phyloP scores from a whole-genome alignment of 2,329 filamentous ascomycete species.

The Cephalotrichum gorgonifer region DNA sequence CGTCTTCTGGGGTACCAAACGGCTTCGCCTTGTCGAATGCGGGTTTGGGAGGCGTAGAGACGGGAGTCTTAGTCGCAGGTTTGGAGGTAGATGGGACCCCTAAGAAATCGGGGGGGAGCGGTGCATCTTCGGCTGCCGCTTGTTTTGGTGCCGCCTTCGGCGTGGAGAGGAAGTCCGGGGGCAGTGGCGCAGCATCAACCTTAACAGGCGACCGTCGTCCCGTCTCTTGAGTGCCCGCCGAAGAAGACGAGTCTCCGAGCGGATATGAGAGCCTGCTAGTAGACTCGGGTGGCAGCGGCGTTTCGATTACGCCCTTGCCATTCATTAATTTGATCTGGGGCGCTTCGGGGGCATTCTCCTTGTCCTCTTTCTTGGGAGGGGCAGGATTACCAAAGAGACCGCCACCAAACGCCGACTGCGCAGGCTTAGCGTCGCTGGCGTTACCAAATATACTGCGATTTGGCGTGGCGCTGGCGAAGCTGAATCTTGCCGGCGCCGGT shows the following conservation, averaged over 20 bases:
- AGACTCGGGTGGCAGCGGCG: constrained; percentile 42
- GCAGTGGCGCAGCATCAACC: constrained; percentile 16
- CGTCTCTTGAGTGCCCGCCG: constrained; percentile 17
- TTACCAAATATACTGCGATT: constrained; percentile 23
- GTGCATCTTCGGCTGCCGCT: constrained; percentile 14
- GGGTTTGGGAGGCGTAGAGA: constrained; percentile 22
- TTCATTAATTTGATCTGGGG: constrained; percentile 26
- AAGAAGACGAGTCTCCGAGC: constrained; percentile 40
- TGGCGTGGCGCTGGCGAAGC: constrained; percentile 21
- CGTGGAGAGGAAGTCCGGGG: constrained; percentile 21
- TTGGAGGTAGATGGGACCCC: constrained; percentile 10
- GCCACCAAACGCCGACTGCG: constrained; percentile 12
- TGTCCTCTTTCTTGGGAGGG: constrained; percentile 10
- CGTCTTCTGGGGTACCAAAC: constrained; percentile 20
- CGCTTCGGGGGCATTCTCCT: constrained; percentile 13
- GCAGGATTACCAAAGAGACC: constrained; percentile 17
- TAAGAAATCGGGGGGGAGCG: constrained; percentile 21
- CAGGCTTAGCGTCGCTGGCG: constrained; percentile 17
- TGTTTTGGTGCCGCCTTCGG: constrained; percentile 13
- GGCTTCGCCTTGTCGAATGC: constrained; percentile 9
- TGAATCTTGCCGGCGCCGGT: constrained; percentile 37
- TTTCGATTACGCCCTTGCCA: constrained; percentile 16
- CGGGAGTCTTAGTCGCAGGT: constrained; percentile 12
- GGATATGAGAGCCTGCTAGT: constrained; percentile 41
- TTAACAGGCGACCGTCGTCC: background rate